Conservation (phyloP, 2,329 filamentous ascomycete genomes). For the Ophiostoma quercus region DNA sequence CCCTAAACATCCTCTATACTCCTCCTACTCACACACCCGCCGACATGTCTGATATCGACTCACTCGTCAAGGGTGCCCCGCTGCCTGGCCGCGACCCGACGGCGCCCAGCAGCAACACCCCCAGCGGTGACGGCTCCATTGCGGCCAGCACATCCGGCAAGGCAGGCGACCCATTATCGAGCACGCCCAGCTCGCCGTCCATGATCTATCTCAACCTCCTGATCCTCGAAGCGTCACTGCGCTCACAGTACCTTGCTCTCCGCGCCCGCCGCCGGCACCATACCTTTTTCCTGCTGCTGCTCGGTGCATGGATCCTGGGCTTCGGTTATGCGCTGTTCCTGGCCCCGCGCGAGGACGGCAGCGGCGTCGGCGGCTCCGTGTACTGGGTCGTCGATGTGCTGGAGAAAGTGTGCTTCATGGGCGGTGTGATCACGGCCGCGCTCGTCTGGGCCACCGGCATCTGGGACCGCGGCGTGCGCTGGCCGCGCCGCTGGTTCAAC, state of each 20-base stretch:
- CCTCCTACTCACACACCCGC: neutral
- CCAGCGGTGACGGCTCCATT: slow-evolving; percentile 37
- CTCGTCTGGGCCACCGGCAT: slow-evolving; percentile 93
- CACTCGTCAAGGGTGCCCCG: slow-evolving; percentile 86
- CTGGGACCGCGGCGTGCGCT: slow-evolving; percentile 90
- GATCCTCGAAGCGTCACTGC: slow-evolving; percentile 89
- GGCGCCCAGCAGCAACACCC: slow-evolving; percentile 2
- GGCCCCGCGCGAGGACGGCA: slow-evolving; percentile 91
- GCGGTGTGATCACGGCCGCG: slow-evolving; percentile 78
- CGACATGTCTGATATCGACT: slow-evolving; percentile 57
- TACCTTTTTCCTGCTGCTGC: slow-evolving; percentile 79
- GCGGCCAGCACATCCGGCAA: slow-evolving; percentile 41
- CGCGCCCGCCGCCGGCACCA: slow-evolving; percentile 85
- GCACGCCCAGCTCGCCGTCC: slow-evolving; percentile 81
- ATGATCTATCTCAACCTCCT: slow-evolving; percentile 98
- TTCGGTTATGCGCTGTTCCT: slow-evolving; percentile 91
- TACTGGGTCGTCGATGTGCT: slow-evolving; percentile 93
- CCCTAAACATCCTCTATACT: slow-evolving; percentile 32
- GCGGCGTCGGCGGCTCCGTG: slow-evolving; percentile 82
- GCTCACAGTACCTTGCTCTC: slow-evolving; percentile 86
- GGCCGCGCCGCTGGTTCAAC: slow-evolving; percentile 86
- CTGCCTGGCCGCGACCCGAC: slow-evolving; percentile 41
- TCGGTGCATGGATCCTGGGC: slow-evolving; percentile 73
- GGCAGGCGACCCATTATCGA: slow-evolving; percentile 65
- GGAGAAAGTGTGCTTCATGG: slow-evolving; percentile 87